Conservation (phyloP, 2,329 filamentous ascomycete genomes). For the Aspergillus sp. region DNA sequence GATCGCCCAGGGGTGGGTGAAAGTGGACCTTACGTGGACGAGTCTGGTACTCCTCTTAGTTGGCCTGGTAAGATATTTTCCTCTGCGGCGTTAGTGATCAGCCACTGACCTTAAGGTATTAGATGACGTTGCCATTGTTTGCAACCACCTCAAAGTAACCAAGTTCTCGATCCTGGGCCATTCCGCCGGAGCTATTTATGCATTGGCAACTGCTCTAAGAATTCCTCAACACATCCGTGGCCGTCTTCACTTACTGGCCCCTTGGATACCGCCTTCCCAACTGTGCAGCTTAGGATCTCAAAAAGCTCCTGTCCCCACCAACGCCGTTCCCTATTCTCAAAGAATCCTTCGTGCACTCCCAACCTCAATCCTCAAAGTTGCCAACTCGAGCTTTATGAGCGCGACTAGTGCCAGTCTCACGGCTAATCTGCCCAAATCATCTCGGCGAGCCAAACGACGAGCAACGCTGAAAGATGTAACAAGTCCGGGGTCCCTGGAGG, state of each 20-base stretch:
- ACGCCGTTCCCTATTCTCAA: conserved; percentile 86
- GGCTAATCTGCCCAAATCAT: conserved; percentile 68
- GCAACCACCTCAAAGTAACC: conserved; percentile 83
- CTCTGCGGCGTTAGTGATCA: background rate
- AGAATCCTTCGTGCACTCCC: conserved; percentile 86
- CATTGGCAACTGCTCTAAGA: conserved; percentile 86
- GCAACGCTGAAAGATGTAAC: conserved; percentile 36
- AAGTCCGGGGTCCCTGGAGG: conserved; percentile 52
- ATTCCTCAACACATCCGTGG: conserved; percentile 96
- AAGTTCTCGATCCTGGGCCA: conserved; percentile 97
- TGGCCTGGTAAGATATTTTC: conserved; percentile 73
- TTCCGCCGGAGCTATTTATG: conserved; percentile 96
- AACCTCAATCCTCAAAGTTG: conserved; percentile 85
- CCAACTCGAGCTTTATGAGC: conserved; percentile 93
- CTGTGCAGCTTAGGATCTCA: conserved; percentile 75
- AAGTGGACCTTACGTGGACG: conserved; percentile 79
- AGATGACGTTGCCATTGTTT: conserved; percentile 90
- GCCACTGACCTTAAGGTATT: conserved; percentile 8
- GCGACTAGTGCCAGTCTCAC: conserved; percentile 85
- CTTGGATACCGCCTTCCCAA: conserved; percentile 89
- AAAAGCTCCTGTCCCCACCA: conserved; percentile 72
- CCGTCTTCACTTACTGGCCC: conserved; percentile 87
- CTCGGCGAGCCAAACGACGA: conserved; percentile 61
- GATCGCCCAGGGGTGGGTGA: conserved; percentile 92
- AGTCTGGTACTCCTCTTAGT: conserved; percentile 78